A percentile compares a stretch with the other conserved stretches of the same genome.
phyloP scores from a whole-genome alignment of 164 flowering plant genomes.

The Vitis cinerea region DNA sequence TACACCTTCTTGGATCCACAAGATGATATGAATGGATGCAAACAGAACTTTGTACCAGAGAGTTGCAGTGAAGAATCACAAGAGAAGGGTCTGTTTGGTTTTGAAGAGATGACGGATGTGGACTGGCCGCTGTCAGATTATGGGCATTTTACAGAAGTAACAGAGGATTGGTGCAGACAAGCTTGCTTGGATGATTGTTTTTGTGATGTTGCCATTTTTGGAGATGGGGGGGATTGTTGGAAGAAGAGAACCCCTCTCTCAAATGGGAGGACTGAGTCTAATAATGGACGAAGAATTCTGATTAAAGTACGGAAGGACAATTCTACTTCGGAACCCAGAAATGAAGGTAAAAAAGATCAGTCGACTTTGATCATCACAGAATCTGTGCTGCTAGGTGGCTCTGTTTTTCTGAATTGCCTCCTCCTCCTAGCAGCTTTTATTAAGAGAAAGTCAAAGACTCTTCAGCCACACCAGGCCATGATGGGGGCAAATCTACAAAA shows the following conservation, averaged over 20 bases:
- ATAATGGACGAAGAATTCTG: slow-evolving; percentile 7
- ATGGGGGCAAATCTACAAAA: neutral
- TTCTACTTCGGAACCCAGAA: neutral
- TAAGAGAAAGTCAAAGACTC: neutral
- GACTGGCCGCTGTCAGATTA: slow-evolving; percentile 33
- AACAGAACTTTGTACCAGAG: neutral
- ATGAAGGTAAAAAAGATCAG: neutral
- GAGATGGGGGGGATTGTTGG: slow-evolving; percentile 14
- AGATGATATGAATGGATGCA: neutral
- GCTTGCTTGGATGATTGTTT: slow-evolving; percentile 37
- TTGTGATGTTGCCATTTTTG: slow-evolving; percentile 26
- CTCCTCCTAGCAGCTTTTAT: neutral
- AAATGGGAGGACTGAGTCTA: slow-evolving; percentile 18
- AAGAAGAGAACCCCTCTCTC: slow-evolving; percentile 36
- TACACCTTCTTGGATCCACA: neutral
- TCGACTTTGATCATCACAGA: slow-evolving; percentile 5
- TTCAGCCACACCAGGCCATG: neutral
- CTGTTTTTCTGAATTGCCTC: slow-evolving; percentile 13
- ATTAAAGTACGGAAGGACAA: slow-evolving; percentile 23
- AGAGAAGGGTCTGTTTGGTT: neutral
- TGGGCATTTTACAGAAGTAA: neutral
- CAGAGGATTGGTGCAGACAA: slow-evolving; percentile 22
- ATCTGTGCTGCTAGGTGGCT: slow-evolving; percentile 24
- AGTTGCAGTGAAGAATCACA: neutral
- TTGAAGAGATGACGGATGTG: neutral